Evolutionary conservation across 2,329 filamentous ascomycete species (phyloP).

Genomic region (Neofusicoccum umdonicola): DNA sequence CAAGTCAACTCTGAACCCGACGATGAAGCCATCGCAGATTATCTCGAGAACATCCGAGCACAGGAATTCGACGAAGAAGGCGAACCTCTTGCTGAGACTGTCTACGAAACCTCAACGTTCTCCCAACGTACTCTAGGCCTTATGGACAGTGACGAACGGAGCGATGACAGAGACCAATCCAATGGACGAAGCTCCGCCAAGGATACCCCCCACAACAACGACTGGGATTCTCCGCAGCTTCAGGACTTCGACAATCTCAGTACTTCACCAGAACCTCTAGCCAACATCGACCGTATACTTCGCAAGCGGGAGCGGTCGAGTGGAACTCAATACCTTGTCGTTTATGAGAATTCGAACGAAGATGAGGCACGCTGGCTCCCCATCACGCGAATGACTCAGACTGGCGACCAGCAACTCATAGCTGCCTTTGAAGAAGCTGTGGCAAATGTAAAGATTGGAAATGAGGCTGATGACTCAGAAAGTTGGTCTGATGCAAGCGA

Average conservation of each 20-base stretch:
- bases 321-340: slow-evolving; percentile 53
- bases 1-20: slow-evolving; percentile 31
- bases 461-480: slow-evolving; percentile 21
- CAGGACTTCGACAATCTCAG: slow-evolving; percentile 50
- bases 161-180: background rate
- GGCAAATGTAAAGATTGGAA: slow-evolving; percentile 23
- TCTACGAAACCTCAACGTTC: slow-evolving; percentile 21
- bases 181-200: background rate
- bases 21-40: slow-evolving; percentile 63
- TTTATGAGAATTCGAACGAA: slow-evolving; percentile 42
- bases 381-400: slow-evolving; percentile 25
- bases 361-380: slow-evolving; percentile 54
- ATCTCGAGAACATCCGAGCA: slow-evolving; percentile 64
- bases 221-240: slow-evolving; percentile 47
- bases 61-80: slow-evolving; percentile 39
- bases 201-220: slow-evolving; percentile 21
- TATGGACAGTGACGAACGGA: slow-evolving; percentile 32
- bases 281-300: slow-evolving; percentile 43
- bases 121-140: slow-evolving; percentile 33
- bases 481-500: slow-evolving; percentile 25
- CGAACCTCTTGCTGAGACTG: background rate
- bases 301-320: slow-evolving; percentile 44
- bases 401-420: slow-evolving; percentile 28
- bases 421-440: slow-evolving; percentile 24
- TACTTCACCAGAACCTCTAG: slow-evolving; percentile 49